A percentile compares a stretch with the other conserved stretches of the same genome.
Conservation (phyloP, 345 rosid species). For the Kernera saxatilis region DNA sequence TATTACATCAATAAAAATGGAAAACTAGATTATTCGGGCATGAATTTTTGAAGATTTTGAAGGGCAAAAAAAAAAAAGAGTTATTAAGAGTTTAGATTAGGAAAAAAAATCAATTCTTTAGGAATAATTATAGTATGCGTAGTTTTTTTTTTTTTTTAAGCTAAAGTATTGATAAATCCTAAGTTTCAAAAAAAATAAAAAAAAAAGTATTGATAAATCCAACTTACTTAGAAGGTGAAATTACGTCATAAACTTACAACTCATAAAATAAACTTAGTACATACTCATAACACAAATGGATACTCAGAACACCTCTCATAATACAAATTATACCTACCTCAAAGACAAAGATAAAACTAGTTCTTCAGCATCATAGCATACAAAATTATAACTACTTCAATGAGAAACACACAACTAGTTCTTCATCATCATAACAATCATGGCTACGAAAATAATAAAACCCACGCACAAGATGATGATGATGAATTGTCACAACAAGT, state of each 20-base stretch:
- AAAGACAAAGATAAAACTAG: not conserved
- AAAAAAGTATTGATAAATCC: not conserved
- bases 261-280: not conserved
- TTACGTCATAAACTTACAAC: not conserved
- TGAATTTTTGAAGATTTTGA: not conserved
- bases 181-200: too few relatives aligned
- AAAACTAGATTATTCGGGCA: not conserved
- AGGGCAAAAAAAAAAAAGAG: not conserved
- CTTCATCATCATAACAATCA: not conserved
- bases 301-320: not conserved
- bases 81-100: not conserved
- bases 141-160: not conserved
- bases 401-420: not conserved
- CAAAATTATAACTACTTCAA: not conserved
- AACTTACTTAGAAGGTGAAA: not conserved
- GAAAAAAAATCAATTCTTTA: too few relatives aligned
- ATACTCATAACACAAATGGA: not conserved
- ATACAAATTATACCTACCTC: not conserved
- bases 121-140: not conserved
- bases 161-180: not conserved
- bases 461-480: not conserved
- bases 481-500: not conserved
- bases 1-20: not conserved
- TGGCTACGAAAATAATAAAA: not conserved
- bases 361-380: not conserved